Base-by-base conservation (phyloP, 2,329 filamentous ascomycete species). In the Metarhizium humberi region DNA sequence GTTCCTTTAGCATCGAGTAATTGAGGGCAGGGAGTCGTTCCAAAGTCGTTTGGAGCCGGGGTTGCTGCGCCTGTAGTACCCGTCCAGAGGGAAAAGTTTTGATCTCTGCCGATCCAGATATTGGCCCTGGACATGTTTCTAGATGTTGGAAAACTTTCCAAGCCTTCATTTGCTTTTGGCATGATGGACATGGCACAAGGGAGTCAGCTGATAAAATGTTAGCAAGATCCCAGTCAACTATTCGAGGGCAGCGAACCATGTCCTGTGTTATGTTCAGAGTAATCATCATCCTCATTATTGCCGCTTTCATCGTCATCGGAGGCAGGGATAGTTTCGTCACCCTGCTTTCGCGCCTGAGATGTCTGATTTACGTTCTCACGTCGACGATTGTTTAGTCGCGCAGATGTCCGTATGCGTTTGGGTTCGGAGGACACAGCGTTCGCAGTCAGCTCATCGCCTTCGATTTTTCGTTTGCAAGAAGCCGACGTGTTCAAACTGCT, bases 1-100 rank as follows among this genome's bases (percentile, higher is more conserved):
- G 74, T 25, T 97, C 92, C 66, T 87, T 95, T n/a, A 96, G 73
- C 67, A 96, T 80, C 25, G 86, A 87, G 69, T 96, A 97, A 64
- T 90, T 94, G 18, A 96, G 77, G 10, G 88, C 83, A 0, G 94
- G 87, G 10, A 96, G 75, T 38, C 87, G 81, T 51, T 90, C 84
- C 25, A 60, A 75, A 8, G 30, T 36, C 18, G 38, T 56, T 36
- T 34, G 47, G 20, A 49, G 46, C 30, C 42, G 53, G 36, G 71
- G 62, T 56, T 75, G 71, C 67, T 60, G 56, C 61, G 67, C 61
- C 59, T 66, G 40, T 57, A 64, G 40, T 59, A 65, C 34, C 58
- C 56, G 56, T 63, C 62, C 25, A 18, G 36, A 6, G 13, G 10
- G 20, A 1, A 11, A 45, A 14, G 14, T 4, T 13, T 51, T 45